A percentile compares a stretch with the other conserved stretches of the same genome.
These are phyloP conservation scores for Talaromyces borbonicus DNA, from an alignment of 495 filamentous ascomycete genomes.

Conservation along the genomic window DNA sequence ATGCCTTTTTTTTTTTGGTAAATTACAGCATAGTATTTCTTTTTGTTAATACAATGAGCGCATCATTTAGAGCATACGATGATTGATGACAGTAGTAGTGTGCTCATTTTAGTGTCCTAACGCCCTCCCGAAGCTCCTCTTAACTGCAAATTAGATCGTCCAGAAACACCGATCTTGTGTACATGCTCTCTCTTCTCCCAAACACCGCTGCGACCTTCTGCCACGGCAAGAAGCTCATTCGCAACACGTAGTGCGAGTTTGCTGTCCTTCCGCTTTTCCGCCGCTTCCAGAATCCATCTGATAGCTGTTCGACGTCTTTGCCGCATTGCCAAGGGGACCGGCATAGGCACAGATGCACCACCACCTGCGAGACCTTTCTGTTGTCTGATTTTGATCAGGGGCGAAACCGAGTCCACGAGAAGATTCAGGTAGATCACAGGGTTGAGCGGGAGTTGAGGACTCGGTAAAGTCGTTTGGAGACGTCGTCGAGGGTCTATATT, in stretches of 20 bases:
- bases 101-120: conserved; percentile 3
- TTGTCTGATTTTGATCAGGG: conserved; percentile 65
- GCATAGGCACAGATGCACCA: conserved; percentile 73
- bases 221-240: conserved; percentile 76
- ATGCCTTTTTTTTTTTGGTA: too few species aligned
- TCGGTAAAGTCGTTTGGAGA: conserved; percentile 62
- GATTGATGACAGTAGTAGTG: neutral
- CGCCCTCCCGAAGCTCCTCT: conserved; percentile 12
- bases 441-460: conserved; percentile 64
- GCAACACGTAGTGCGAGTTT: conserved; percentile 71
- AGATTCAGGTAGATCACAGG: conserved; percentile 70
- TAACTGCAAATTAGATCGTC: conserved; percentile 57
- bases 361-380: conserved; percentile 76
- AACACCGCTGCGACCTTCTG: conserved; percentile 71
- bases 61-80: neutral
- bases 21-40: too few species aligned
- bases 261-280: conserved; percentile 55
- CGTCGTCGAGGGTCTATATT: conserved; percentile 54
- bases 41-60: neutral
- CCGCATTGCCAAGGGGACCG: conserved; percentile 59
- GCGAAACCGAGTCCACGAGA: conserved; percentile 94
- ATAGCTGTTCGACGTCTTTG: conserved; percentile 72
- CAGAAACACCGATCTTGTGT: conserved; percentile 64
- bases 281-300: conserved; percentile 77
- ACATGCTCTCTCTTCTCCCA: conserved; percentile 70